A percentile compares a stretch with the other conserved stretches of the same genome.
phyloP scores from a whole-genome alignment of 192 early-diverging fungal genomes.

The Kickxella alabastrina region DNA sequence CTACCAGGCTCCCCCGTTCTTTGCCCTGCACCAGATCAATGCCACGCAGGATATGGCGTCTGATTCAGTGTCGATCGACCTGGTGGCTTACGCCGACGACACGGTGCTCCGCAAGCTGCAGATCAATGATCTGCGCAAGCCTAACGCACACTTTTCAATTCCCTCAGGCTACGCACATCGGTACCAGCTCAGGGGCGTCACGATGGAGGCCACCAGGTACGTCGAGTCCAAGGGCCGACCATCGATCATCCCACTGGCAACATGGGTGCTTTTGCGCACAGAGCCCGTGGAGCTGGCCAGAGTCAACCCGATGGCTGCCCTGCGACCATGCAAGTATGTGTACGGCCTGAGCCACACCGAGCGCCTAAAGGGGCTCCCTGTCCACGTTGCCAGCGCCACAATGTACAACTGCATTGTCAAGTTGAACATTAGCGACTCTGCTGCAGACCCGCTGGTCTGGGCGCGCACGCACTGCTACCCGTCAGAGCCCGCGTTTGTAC shows the following conservation, averaged over 20 bases:
- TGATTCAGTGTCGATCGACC: constrained; percentile 61
- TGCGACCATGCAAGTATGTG: constrained; percentile 48
- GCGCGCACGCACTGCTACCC: constrained; percentile 67
- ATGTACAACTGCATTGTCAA: constrained; percentile 59
- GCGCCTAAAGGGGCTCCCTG: constrained; percentile 21
- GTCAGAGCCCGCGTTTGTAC: constrained; percentile 77
- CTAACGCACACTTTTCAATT: constrained; percentile 37
- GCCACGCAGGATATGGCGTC: constrained; percentile 63
- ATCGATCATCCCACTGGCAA: constrained; percentile 21
- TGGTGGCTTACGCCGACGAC: constrained; percentile 61
- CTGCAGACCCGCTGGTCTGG: constrained; percentile 30
- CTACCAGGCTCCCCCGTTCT: constrained; percentile 60
- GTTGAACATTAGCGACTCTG: constrained; percentile 47
- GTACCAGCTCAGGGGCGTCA: constrained; percentile 58
- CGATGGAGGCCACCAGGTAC: constrained; percentile 56
- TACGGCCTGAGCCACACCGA: constrained; percentile 52
- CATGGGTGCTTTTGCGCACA: constrained; percentile 39
- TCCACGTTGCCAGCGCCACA: constrained; percentile 23
- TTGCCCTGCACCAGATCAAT: constrained; percentile 70
- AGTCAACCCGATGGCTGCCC: constrained; percentile 51
- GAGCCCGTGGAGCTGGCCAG: constrained; percentile 53
- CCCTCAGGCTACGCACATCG: constrained; percentile 57
- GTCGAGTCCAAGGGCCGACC: constrained; percentile 30
- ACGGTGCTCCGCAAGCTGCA: constrained; percentile 58
- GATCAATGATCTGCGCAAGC: constrained; percentile 54